These are phyloP conservation scores for Nitzschia sp. DNA, from an alignment of 108 stramenopile species.

Conservation along the genomic window DNA sequence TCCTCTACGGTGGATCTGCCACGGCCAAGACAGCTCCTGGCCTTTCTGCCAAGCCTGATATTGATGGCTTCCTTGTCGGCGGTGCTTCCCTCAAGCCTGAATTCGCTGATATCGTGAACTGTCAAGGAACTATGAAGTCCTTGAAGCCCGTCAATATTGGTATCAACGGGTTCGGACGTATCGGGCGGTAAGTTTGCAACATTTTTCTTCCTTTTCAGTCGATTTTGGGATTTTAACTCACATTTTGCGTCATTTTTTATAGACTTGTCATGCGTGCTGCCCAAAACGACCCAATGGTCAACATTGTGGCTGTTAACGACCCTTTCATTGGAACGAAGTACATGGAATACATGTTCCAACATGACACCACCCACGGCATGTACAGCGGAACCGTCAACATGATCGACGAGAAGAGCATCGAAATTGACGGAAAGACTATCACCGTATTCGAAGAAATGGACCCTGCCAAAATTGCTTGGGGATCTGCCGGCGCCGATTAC, in stretches of 20 bases:
- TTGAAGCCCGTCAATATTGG: slow-evolving; percentile 68
- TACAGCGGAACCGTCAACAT: slow-evolving; percentile 75
- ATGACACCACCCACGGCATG: slow-evolving; percentile 95
- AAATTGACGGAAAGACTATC: slow-evolving; percentile 84
- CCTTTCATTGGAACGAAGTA: slow-evolving; percentile 87
- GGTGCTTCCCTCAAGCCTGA: slow-evolving; percentile 98
- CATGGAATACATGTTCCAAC: slow-evolving; percentile 97
- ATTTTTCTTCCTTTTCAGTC: not conserved
- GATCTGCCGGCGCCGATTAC: slow-evolving; percentile 86
- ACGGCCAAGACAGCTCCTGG: slow-evolving; percentile 88
- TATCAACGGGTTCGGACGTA: slow-evolving; percentile 99
- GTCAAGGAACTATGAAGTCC: slow-evolving; percentile 64
- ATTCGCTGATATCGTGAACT: slow-evolving; percentile 94
- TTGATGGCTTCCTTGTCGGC: slow-evolving; percentile 99
- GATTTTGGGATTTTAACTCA: not conserved
- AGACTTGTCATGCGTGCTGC: slow-evolving; percentile 97
- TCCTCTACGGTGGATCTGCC: slow-evolving; percentile 96
- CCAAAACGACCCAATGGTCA: slow-evolving; percentile 83
- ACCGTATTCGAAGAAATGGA: slow-evolving; percentile 91
- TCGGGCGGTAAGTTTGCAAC: slow-evolving; percentile 80
- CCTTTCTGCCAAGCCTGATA: slow-evolving; percentile 94
- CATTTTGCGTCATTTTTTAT: slow-evolving; percentile 5
- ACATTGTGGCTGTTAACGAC: slow-evolving; percentile 98
- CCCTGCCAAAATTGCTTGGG: slow-evolving; percentile 94
- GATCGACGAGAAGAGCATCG: slow-evolving; percentile 76